These are phyloP conservation scores for Taphrina pruni DNA, from an alignment of 1,139 yeast species.

Conservation along the genomic window DNA sequence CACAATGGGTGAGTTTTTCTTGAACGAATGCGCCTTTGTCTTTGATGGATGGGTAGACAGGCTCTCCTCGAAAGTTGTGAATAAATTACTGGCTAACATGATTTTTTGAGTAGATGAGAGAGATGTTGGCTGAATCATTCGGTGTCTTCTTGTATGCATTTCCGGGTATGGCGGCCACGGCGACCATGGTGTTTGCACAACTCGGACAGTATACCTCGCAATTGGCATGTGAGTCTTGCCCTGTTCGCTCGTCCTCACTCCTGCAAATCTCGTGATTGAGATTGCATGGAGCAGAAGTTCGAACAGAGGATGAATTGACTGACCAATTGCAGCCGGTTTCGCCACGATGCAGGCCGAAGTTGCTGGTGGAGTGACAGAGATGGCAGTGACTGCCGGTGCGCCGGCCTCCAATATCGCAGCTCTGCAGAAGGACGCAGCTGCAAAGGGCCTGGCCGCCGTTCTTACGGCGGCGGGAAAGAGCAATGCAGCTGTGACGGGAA, in stretches of 20 bases:
- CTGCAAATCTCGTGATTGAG: too few relatives aligned
- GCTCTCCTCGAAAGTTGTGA: too few relatives aligned
- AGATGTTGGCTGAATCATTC: conserved; percentile 12
- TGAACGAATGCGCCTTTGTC: too few relatives aligned
- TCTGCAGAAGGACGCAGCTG: conserved; percentile 5
- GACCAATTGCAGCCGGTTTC: background rate
- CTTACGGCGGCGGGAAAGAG: conserved; percentile 1
- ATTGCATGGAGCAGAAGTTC: too few relatives aligned
- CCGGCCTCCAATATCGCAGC: conserved; percentile 15
- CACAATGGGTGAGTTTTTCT: conserved; percentile 4
- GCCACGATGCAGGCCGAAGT: conserved; percentile 15
- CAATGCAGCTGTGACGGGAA: conserved; percentile 6
- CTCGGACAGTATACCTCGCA: conserved; percentile 3
- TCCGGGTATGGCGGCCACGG: conserved; percentile 17
- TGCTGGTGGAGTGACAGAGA: conserved; percentile 2
- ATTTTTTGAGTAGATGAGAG: conserved; percentile 2
- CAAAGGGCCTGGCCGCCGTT: conserved; percentile 9
- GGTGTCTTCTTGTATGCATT: conserved; percentile 18
- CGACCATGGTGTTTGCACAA: conserved; percentile 17
- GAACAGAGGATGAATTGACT: background rate
- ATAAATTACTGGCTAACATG: too few relatives aligned
- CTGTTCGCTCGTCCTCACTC: too few relatives aligned
- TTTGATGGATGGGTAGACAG: too few relatives aligned
- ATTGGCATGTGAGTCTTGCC: conserved; percentile 1
- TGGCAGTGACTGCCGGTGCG: conserved; percentile 7